phyloP scores from a whole-genome alignment of 257 asterid genomes.

The Linaria vulgaris region DNA sequence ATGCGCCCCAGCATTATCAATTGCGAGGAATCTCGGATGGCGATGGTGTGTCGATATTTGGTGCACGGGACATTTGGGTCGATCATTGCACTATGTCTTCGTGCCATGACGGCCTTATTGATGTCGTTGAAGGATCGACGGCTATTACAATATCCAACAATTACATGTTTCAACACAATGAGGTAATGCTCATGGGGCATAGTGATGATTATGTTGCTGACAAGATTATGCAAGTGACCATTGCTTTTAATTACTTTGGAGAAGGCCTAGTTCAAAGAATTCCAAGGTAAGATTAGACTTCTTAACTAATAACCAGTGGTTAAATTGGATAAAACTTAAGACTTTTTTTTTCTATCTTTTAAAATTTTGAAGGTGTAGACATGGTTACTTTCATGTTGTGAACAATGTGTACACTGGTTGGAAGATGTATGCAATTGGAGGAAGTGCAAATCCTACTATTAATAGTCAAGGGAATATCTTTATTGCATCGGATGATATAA shows the following conservation, averaged over 20 bases:
- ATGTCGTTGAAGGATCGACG: slow-evolving; percentile 57
- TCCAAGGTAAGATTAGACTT: slow-evolving; percentile 47
- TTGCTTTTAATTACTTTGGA: slow-evolving; percentile 74
- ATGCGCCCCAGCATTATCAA: slow-evolving; percentile 48
- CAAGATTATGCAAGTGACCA: slow-evolving; percentile 64
- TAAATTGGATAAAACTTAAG: not conserved
- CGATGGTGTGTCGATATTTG: slow-evolving; percentile 64
- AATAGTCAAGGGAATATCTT: slow-evolving; percentile 79
- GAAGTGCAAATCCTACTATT: slow-evolving; percentile 77
- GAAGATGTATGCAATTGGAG: slow-evolving; percentile 82
- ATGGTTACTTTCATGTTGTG: slow-evolving; percentile 70
- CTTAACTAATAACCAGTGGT: too few species aligned
- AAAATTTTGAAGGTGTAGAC: slow-evolving; percentile 57
- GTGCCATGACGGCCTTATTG: slow-evolving; percentile 67
- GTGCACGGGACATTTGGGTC: slow-evolving; percentile 57
- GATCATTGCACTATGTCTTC: slow-evolving; percentile 65
- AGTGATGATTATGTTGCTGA: slow-evolving; percentile 54
- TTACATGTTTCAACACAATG: slow-evolving; percentile 66
- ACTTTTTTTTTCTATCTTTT: not conserved
- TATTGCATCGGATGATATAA: slow-evolving; percentile 54
- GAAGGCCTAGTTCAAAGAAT: slow-evolving; percentile 66
- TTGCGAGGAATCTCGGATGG: slow-evolving; percentile 63
- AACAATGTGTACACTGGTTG: slow-evolving; percentile 76
- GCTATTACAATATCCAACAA: slow-evolving; percentile 61
- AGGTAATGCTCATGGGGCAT: slow-evolving; percentile 77